These are phyloP conservation scores for Phytophthora lateralis DNA, from an alignment of 352 stramenopile species.

Conservation along the genomic window DNA sequence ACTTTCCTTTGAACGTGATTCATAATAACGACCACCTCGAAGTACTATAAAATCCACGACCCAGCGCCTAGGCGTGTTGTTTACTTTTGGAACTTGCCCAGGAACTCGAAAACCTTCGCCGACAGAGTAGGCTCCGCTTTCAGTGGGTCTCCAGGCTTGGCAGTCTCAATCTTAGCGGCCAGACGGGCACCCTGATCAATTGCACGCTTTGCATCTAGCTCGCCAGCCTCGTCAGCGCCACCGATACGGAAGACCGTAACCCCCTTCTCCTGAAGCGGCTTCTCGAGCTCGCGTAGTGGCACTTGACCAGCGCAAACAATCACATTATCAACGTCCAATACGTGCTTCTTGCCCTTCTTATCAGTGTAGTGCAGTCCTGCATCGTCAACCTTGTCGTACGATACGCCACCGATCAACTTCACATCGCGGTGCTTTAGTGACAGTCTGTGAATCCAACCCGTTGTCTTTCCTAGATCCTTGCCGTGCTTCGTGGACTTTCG, in stretches of 20 bases:
- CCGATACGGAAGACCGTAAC: conserved; percentile 95
- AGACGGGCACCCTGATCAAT: conserved; percentile 96
- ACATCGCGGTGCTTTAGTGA: conserved; percentile 92
- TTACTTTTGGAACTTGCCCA: conserved; percentile 58
- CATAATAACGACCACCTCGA: conserved; percentile 6
- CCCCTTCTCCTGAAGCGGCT: conserved; percentile 68
- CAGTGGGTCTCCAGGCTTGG: conserved; percentile 68
- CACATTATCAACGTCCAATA: conserved; percentile 96
- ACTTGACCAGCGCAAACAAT: conserved; percentile 96
- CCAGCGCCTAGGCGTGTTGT: conserved; percentile 1
- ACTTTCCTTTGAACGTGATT: conserved; percentile 15
- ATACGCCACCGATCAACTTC: conserved; percentile 93
- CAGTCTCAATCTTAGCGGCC: conserved; percentile 83
- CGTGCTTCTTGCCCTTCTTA: conserved; percentile 76
- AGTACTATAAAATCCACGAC: conserved; percentile 2
- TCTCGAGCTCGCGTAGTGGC: conserved; percentile 89
- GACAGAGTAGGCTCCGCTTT: conserved; percentile 46
- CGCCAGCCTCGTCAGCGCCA: conserved; percentile 93
- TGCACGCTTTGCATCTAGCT: conserved; percentile 97
- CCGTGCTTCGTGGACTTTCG: conserved; percentile 94
- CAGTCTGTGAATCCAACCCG: conserved; percentile 96
- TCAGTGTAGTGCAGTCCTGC: conserved; percentile 94
- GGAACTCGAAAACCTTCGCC: conserved; percentile 55
- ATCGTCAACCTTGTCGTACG: conserved; percentile 96
- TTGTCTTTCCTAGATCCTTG: conserved; percentile 94